phyloP scores from a whole-genome alignment of 192 early-diverging fungal species.

The Coemansia sp. region DNA sequence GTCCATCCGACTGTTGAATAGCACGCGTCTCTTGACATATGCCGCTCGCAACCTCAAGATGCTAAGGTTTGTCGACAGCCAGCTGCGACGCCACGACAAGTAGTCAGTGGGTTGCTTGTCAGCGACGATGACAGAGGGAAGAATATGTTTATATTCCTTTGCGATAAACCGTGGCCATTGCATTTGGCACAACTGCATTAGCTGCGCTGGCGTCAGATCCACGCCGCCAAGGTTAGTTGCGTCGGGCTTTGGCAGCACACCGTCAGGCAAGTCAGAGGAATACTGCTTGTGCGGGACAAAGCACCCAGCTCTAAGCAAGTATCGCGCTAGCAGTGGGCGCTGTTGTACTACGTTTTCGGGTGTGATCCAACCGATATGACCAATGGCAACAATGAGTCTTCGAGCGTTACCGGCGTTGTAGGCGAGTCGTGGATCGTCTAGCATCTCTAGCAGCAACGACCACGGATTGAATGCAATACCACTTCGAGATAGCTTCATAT shows the following conservation, averaged over 20 bases:
- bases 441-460: constrained; percentile 41
- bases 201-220: constrained; percentile 26
- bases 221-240: background rate
- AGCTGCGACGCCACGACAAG: constrained; percentile 15
- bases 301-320: constrained; percentile 16
- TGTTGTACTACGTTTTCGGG: constrained; percentile 23
- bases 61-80: constrained; percentile 30
- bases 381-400: constrained; percentile 19
- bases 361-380: constrained; percentile 31
- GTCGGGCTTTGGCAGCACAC: background rate
- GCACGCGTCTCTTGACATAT: constrained; percentile 14
- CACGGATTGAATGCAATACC: constrained; percentile 42
- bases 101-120: constrained; percentile 1
- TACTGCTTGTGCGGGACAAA: constrained; percentile 2
- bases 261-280: background rate
- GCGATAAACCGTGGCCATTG: constrained; percentile 45
- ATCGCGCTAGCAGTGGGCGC: constrained; percentile 23
- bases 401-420: background rate
- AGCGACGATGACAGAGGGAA: background rate
- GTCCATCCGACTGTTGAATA: constrained; percentile 23
- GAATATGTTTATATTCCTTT: constrained; percentile 17
- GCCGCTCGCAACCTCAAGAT: constrained; percentile 27
- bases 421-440: constrained; percentile 33
- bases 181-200: constrained; percentile 26
- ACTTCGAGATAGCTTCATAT: constrained; percentile 12